Evolutionary conservation across 1,284 basidiomycete species (phyloP), one percentile per base, ranked within the genome.

Genomic region (Ustilago cynodontis): DNA sequence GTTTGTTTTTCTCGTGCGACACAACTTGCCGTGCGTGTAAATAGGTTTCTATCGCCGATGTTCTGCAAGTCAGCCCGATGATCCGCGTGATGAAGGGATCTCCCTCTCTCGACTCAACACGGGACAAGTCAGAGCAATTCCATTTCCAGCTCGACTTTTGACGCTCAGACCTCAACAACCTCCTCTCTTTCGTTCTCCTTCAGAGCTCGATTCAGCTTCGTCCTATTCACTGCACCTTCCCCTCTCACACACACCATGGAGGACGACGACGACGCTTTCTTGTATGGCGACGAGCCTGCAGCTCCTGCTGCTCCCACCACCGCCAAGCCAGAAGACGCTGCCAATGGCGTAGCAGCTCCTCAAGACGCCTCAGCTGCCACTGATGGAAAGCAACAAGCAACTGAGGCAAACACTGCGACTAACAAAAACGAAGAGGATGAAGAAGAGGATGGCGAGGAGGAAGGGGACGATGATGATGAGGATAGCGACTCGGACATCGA

Each of bases 401-500:
- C 31, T 9, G 47, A 50, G 18, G 35, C 35, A 6, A 14, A 43
- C 41, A n/a, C 11, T 11, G 45, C 57, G 41, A 41, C 29, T 45
- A 37, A 22, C 4, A 43, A 55, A 0, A 35, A 87, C 16, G 86
- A 86, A 2, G 85, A 86, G 2, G 76, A 72, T 1, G 78, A 81
- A 3, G 78, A 71, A 0, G 64, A 72, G 0, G 71, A 77, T 3
- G 79, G 70, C n/a, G 79, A 77, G 2, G 79, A 79, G 8, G 79
- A 77, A 1, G 79, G 78, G 8, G 77, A 63, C 1, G 86, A 87
- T 20, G 83, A 83, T n/a, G 87, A 87, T 54, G 83, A 83, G 18
- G 87, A 88, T 33, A 87, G 87, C 79, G 82, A 88, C 55, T 87
- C 87, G 47, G 86, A 86, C 39, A 79, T 86, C 65, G 86, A 86